Evolutionary conservation across 257 asterid genomes (phyloP).

Genomic region (Plantago ovata): DNA sequence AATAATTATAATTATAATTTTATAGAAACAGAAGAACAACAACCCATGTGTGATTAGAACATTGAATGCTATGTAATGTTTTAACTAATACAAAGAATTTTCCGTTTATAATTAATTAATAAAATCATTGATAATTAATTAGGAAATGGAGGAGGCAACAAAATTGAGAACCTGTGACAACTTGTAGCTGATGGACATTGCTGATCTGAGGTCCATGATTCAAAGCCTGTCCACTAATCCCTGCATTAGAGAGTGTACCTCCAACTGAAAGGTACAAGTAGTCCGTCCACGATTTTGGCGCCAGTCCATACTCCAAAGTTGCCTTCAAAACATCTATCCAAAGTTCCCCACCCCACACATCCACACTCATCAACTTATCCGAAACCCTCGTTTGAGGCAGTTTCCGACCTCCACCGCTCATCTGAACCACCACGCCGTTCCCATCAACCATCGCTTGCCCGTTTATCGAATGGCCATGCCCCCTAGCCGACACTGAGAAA

Average conservation of each 20-base stretch:
- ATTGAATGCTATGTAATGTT: slow-evolving; percentile 15
- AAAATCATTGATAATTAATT: neutral
- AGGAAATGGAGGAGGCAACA: neutral
- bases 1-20: slow-evolving; percentile 20
- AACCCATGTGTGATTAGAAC: slow-evolving; percentile 43
- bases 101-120: no score
- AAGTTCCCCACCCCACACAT: slow-evolving; percentile 81
- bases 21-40: slow-evolving; percentile 22
- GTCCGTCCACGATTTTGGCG: slow-evolving; percentile 88
- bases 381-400: slow-evolving; percentile 31
- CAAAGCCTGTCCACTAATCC: slow-evolving; percentile 85
- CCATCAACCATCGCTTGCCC: slow-evolving; percentile 57
- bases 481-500: slow-evolving; percentile 64
- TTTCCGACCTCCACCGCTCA: slow-evolving; percentile 32
- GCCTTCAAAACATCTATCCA: slow-evolving; percentile 73
- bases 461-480: slow-evolving; percentile 81
- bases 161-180: slow-evolving; percentile 62
- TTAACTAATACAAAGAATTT: slow-evolving; percentile 18
- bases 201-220: slow-evolving; percentile 82
- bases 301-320: slow-evolving; percentile 60
- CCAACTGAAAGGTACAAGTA: slow-evolving; percentile 88
- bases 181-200: slow-evolving; percentile 70
- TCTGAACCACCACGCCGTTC: slow-evolving; percentile 56
- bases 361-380: slow-evolving; percentile 55
- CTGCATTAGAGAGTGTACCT: slow-evolving; percentile 81